Base-by-base conservation (phyloP, 2,329 filamentous ascomycete genomes). In the Botrytis galanthina region DNA sequence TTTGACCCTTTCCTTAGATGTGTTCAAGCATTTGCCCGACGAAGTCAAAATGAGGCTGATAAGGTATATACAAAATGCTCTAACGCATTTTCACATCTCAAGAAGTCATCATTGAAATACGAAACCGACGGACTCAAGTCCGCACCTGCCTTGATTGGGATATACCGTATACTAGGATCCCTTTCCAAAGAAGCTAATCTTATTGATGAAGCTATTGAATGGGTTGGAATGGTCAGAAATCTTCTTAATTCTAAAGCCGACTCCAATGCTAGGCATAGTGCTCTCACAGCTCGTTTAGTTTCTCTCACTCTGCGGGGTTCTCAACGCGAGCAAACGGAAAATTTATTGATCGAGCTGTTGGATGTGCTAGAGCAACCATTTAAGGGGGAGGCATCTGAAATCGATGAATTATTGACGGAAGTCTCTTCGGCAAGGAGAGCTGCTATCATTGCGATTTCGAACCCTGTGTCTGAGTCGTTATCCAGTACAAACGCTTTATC, bases 1-100 rank as follows among this genome's bases (percentile, higher is more conserved):
- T 78, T 91, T n/a, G 84, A 88, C 1, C 91, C 92, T 0, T 87
- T 93, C 67, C 85, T 87, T 0, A 88, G 87, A 70, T 94, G 89
- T 75, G 77, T 92, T 29, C 83, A 85, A 16, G 87, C 91, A 1
- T 92, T 90, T 76, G 82, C 85, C 26, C 85, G 91, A 73, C 86
- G 91, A 71, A 80, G 75, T 71, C 74, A 76, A 71, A n/a, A 67
- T 70, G 70, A 75, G 32, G 67, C 74, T 32, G 42, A 60, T 29
- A 75, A 77, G 32, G 77, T 75, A 39, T 81, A 79, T 71, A 57
- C 74, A 57, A 67, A 74, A 72, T 76, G 78, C 35, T 74, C 74
- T 46, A 48, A 73, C 46, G 74, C 75, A 35, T 79, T 78, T 70
- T 42, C 71, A 6, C 69, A 74, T 63, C 62, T 82, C 35, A 42